Percentiles rank a stretch among this genome's conserved stretches.
These are phyloP conservation scores for Talaromyces islandicus DNA, from an alignment of 2,329 filamentous ascomycete genomes.

Conservation along the genomic window DNA sequence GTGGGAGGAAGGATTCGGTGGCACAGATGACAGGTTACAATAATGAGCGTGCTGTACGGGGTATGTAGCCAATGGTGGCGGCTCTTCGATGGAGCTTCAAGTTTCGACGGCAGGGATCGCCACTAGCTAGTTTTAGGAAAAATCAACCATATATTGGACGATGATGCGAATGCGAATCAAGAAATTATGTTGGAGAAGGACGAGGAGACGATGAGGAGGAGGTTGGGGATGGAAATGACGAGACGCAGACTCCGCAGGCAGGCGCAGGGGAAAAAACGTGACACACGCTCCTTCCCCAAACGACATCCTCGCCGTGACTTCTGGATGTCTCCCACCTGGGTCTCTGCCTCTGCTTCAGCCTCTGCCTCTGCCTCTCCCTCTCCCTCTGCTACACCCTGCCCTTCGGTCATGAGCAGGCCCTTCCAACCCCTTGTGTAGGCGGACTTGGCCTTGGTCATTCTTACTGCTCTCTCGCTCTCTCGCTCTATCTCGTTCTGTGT, in stretches of 20 bases:
- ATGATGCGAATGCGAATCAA: not conserved
- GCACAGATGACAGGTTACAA: not conserved
- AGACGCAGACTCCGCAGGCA: not conserved
- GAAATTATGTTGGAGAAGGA: no score
- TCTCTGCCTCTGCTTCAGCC: no score
- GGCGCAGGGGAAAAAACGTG: not conserved
- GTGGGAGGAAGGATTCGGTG: not conserved
- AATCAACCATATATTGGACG: not conserved
- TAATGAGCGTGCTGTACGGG: not conserved
- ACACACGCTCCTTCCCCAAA: not conserved
- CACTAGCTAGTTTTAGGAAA: not conserved
- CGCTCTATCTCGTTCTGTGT: not conserved
- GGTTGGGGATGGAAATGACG: not conserved
- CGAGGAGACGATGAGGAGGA: no score
- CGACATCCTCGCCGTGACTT: no score
- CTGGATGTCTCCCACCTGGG: no score
- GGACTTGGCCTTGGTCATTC: not conserved
- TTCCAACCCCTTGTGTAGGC: not conserved
- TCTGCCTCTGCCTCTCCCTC: no score
- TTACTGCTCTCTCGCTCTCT: not conserved
- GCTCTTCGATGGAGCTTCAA: not conserved
- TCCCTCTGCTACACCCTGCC: no score
- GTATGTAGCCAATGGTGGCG: not conserved
- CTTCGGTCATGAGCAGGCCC: no score
- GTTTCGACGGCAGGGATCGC: not conserved